Percentiles rank a stretch among this genome's conserved stretches.
These are phyloP conservation scores for Alisma plantagoaquatica DNA, from an alignment of 106 monocot genomes.

Conservation along the genomic window DNA sequence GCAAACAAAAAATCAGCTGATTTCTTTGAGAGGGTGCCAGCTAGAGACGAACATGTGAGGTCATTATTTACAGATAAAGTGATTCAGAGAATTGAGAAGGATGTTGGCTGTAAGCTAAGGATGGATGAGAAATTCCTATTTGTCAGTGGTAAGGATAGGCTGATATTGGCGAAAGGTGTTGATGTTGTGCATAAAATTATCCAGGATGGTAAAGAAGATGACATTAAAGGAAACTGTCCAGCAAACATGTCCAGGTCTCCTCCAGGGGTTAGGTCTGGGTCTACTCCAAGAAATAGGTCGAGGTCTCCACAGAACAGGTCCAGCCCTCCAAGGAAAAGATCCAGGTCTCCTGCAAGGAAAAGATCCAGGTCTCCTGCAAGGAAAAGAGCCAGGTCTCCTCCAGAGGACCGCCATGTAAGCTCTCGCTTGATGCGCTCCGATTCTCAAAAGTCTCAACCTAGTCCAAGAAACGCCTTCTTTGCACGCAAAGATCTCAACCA, in stretches of 20 bases:
- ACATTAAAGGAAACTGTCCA: conserved; percentile 37
- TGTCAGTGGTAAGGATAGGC: conserved; percentile 85
- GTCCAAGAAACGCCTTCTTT: not conserved
- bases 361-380: not conserved
- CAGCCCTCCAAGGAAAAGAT: not conserved
- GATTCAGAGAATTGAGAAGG: conserved; percentile 76
- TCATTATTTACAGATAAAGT: conserved; percentile 71
- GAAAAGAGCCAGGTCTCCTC: not conserved
- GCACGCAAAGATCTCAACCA: no score
- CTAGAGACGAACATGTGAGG: conserved; percentile 79
- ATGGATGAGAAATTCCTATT: conserved; percentile 96
- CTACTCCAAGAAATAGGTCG: not conserved
- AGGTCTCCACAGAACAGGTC: not conserved
- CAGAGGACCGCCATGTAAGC: not conserved
- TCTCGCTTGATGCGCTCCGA: conserved; percentile 24
- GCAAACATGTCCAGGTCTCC: not conserved
- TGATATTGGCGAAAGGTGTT: conserved; percentile 76
- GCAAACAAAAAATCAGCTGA: conserved; percentile 75
- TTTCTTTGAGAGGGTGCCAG: conserved; percentile 85
- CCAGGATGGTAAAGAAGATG: conserved; percentile 43
- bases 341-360: not conserved
- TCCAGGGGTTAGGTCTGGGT: not conserved
- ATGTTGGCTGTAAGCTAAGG: conserved; percentile 80
- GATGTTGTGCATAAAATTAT: conserved; percentile 91
- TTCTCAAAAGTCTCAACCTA: not conserved